Evolutionary conservation across 345 rosid genomes (phyloP).

Genomic region (Brassica incana): DNA sequence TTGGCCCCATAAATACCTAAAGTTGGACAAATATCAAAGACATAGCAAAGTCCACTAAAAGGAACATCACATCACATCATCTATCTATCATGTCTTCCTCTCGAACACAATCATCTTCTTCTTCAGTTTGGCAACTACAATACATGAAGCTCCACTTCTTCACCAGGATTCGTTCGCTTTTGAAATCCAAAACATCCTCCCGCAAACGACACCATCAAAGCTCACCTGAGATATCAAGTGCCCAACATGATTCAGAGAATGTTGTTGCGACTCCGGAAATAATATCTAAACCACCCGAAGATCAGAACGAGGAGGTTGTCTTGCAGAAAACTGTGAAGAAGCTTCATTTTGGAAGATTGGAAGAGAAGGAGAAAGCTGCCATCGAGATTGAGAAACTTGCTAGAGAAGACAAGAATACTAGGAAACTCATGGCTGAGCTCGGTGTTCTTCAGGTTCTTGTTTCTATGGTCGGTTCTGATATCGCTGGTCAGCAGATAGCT

Average conservation of each 20-base stretch:
- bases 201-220: conserved; percentile 35
- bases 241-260: conserved; percentile 9
- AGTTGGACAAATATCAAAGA: conserved; percentile 17
- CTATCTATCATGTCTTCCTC: conserved; percentile 38
- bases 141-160: conserved; percentile 57
- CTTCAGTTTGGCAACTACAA: conserved; percentile 48
- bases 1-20: conserved; percentile 29
- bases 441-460: conserved; percentile 83
- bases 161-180: conserved; percentile 55
- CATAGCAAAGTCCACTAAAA: conserved; percentile 33
- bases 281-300: conserved; percentile 10
- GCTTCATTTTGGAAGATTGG: conserved; percentile 77
- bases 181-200: conserved; percentile 50
- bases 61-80: conserved; percentile 19
- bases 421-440: conserved; percentile 79
- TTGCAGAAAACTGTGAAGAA: conserved; percentile 80
- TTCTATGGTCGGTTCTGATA: conserved; percentile 58
- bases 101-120: conserved; percentile 40
- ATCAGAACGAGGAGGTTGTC: conserved; percentile 43
- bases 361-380: conserved; percentile 75
- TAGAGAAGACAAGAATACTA: conserved; percentile 52
- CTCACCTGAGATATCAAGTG: conserved; percentile 29
- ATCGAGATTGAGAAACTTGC: conserved; percentile 64
- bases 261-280: background rate
- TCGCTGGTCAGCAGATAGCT: conserved; percentile 44